These are phyloP conservation scores for Fistulifera pelliculosa DNA, from an alignment of 108 stramenopile species.

Conservation along the genomic window DNA sequence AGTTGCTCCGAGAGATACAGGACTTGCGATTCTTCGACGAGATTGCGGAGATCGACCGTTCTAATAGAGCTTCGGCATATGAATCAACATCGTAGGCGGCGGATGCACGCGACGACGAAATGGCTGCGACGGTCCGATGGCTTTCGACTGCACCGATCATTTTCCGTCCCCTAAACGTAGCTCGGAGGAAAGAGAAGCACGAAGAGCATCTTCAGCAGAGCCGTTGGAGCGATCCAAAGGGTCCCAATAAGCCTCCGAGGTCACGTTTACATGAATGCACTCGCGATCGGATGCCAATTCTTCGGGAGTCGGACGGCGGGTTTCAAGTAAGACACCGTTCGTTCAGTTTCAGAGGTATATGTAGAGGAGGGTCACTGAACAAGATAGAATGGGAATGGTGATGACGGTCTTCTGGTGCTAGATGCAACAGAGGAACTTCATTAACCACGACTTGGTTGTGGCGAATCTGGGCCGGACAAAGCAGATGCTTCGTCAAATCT, in stretches of 20 bases:
- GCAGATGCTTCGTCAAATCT: slow-evolving; percentile 13
- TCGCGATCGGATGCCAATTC: not conserved
- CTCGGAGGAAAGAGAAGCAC: no score
- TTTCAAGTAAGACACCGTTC: not conserved
- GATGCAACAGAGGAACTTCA: slow-evolving; percentile 9
- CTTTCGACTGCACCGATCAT: no score
- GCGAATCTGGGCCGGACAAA: slow-evolving; percentile 35
- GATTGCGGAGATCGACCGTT: not conserved
- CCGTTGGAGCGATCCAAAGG: not conserved
- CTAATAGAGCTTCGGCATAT: not conserved
- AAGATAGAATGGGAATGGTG: not conserved
- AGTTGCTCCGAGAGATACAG: not conserved
- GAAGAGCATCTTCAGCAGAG: no score
- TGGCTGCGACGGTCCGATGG: no score
- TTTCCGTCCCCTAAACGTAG: no score
- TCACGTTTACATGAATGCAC: slow-evolving; percentile 2
- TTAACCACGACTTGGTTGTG: slow-evolving; percentile 15
- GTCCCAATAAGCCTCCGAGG: not conserved
- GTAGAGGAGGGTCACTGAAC: not conserved
- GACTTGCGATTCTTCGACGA: not conserved
- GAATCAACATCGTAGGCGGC: not conserved
- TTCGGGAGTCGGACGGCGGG: not conserved
- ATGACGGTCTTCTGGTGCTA: no score
- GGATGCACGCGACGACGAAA: no score
- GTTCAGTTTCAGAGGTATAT: slow-evolving; percentile 2